Base-by-base conservation (phyloP, 225 moss, liverwort and hornwort species). In the Bryoerythrophyllum caledonicum region DNA sequence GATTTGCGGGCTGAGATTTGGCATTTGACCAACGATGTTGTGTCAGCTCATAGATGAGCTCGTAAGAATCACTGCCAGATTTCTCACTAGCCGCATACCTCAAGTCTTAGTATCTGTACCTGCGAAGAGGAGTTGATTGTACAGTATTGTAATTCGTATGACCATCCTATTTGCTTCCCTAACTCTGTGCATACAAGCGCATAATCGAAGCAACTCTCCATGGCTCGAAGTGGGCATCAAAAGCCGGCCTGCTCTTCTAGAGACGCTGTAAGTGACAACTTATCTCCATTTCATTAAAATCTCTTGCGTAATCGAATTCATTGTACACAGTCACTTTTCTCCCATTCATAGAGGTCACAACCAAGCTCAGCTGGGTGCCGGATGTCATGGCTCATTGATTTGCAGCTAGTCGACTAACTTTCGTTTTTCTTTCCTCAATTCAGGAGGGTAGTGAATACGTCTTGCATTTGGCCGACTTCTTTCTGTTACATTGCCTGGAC, bases 231-330 rank as follows among this genome's bases (percentile, higher is more conserved):
- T 11, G 73, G 60, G 68, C 28, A 25, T 12, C 23, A 28, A 27
- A 40, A 34, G 9, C 49, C 67, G 15, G 44, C 67, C 61, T 73
- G 77, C 56, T 61, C 72, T 60, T 30, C 81, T 24, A 82, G 66
- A 68, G 60, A 67, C 1, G 37, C 38, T 27, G 81, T 82, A 67
- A 77, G 81, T 52, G 12, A 32, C 13, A 12, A 25, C 0, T 26
- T 27, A 1, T 46, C 55, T 4, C 16, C 1, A 25, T 6, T 25
- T 28, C 14, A 54, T 75, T n/a, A 21, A 21, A 56, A 16, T 71
- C 32, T 67, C 23, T 52, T 62, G 17, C 37, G 27, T 13, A 13
- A 54, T 24, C 6, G 10, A 63, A 43, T 53, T 53, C 8, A 60
- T 7, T 32, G 16, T 23, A 16, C 8, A 19, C 19, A 19, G 26